phyloP scores from a whole-genome alignment of 2,329 filamentous ascomycete genomes.

The Neoascochyta sp. region DNA sequence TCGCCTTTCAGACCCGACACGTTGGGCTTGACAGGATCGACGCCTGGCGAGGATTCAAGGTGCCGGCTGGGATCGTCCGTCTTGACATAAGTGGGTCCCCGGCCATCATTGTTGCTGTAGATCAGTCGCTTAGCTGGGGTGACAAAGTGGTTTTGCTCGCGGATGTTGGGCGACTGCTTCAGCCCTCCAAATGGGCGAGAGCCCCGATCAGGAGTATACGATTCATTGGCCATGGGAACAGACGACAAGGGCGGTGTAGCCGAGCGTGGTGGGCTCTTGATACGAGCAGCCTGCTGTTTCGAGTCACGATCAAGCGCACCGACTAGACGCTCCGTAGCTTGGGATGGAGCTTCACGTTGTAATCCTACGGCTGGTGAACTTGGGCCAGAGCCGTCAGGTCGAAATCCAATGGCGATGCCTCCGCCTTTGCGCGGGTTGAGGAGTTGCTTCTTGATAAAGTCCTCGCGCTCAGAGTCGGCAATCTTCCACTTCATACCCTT shows the following conservation, averaged over 20 bases:
- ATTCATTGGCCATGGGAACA: slow-evolving; percentile 49
- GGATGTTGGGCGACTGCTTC: slow-evolving; percentile 31
- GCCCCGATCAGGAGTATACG: slow-evolving; percentile 54
- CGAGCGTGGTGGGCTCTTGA: slow-evolving; percentile 44
- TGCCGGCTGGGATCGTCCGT: slow-evolving; percentile 19
- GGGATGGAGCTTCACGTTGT: slow-evolving; percentile 40
- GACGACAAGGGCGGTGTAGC: slow-evolving; percentile 47
- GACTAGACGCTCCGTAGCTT: slow-evolving; percentile 50
- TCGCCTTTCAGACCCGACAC: slow-evolving; percentile 28
- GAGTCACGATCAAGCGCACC: slow-evolving; percentile 32
- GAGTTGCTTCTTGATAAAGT: slow-evolving; percentile 71
- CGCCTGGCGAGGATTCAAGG: slow-evolving; percentile 29
- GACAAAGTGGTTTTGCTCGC: slow-evolving; percentile 28
- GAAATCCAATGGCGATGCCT: slow-evolving; percentile 23
- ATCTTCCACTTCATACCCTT: slow-evolving; percentile 99
- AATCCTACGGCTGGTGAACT: slow-evolving; percentile 57
- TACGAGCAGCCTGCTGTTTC: slow-evolving; percentile 16
- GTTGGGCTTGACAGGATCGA: slow-evolving; percentile 29
- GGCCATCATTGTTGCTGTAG: slow-evolving; percentile 25
- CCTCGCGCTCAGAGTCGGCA: slow-evolving; percentile 74
- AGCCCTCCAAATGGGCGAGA: slow-evolving; percentile 38
- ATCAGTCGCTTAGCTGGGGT: slow-evolving; percentile 35
- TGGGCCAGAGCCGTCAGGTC: slow-evolving; percentile 61
- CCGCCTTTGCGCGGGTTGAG: slow-evolving; percentile 43
- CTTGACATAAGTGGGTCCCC: slow-evolving; percentile 21